A percentile compares a stretch with the other conserved stretches of the same genome.
phyloP scores from a whole-genome alignment of 1,284 basidiomycete species.

The Pterula multifida region DNA sequence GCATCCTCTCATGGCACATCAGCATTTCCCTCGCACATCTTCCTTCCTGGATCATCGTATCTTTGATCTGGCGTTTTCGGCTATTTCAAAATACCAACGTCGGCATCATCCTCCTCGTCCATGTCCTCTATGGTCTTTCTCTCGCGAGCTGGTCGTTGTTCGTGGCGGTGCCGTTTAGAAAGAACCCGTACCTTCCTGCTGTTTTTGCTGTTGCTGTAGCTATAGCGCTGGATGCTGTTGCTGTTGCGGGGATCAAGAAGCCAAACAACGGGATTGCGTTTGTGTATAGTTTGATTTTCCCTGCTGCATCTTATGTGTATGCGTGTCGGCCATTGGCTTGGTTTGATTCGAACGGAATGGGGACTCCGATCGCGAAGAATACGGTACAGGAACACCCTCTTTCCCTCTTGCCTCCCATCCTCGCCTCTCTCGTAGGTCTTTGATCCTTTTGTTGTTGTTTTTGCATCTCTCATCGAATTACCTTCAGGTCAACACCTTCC shows the following conservation, averaged over 20 bases:
- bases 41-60: constrained; percentile 55
- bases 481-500: constrained; percentile 48
- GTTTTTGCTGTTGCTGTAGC: constrained; percentile 53
- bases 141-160: constrained; percentile 64
- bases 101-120: constrained; percentile 50
- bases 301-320: constrained; percentile 66
- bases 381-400: neutral
- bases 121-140: constrained; percentile 58
- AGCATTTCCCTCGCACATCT: constrained; percentile 40
- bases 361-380: neutral
- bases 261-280: constrained; percentile 16
- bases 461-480: neutral
- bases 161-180: constrained; percentile 54
- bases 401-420: constrained; percentile 30
- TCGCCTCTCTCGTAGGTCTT: constrained; percentile 46
- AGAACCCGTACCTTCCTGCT: constrained; percentile 63
- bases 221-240: constrained; percentile 47
- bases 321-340: constrained; percentile 55
- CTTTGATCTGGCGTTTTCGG: constrained; percentile 47
- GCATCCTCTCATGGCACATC: constrained; percentile 58
- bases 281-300: constrained; percentile 55
- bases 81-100: constrained; percentile 54
- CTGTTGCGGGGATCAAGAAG: constrained; percentile 44
- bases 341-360: constrained; percentile 15
- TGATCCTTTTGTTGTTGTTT: neutral